Percentiles rank a stretch among this genome's conserved stretches.
Conservation (phyloP, 2,329 filamentous ascomycete genomes). For the Elsinoe ampelina region DNA sequence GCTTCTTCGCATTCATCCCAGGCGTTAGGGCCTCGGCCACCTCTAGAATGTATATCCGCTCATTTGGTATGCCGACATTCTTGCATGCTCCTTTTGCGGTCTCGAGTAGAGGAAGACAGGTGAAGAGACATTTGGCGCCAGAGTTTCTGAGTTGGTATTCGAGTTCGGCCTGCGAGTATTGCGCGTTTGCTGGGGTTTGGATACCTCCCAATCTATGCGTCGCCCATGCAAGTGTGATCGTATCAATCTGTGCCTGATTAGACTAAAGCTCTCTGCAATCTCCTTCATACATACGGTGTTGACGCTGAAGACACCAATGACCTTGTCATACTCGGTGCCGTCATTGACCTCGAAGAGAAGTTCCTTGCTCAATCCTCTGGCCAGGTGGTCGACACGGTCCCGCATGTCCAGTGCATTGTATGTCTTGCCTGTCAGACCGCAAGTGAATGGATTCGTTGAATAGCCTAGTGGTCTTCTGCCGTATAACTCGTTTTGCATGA, state of each 20-base stretch:
- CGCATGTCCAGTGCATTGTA: conserved; percentile 56
- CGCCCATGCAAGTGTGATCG: conserved; percentile 62
- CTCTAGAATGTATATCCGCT: conserved; percentile 60
- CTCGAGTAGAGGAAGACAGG: conserved; percentile 56
- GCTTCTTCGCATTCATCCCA: conserved; percentile 34
- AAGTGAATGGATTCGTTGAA: conserved; percentile 65
- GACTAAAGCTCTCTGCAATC: neutral
- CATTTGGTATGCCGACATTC: conserved; percentile 52
- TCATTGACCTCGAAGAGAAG: conserved; percentile 61
- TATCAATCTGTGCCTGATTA: conserved; percentile 53
- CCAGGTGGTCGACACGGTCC: conserved; percentile 56
- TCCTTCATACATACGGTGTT: conserved; percentile 54
- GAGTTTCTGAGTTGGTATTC: conserved; percentile 63
- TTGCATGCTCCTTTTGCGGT: conserved; percentile 56
- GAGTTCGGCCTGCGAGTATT: conserved; percentile 60
- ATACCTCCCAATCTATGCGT: conserved; percentile 67
- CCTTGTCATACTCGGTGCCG: conserved; percentile 73
- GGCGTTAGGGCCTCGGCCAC: conserved; percentile 48
- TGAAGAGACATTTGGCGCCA: conserved; percentile 61
- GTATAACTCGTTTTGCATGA: conserved; percentile 64
- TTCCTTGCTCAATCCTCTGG: conserved; percentile 59
- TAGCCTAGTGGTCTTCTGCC: conserved; percentile 55
- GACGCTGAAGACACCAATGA: conserved; percentile 65
- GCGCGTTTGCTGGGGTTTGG: conserved; percentile 64
- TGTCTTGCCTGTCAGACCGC: conserved; percentile 60